A percentile compares a stretch with the other conserved stretches of the same genome.
Evolutionary conservation across 306 rosid genomes (phyloP).

Genomic region (Cucurbita moschata): DNA sequence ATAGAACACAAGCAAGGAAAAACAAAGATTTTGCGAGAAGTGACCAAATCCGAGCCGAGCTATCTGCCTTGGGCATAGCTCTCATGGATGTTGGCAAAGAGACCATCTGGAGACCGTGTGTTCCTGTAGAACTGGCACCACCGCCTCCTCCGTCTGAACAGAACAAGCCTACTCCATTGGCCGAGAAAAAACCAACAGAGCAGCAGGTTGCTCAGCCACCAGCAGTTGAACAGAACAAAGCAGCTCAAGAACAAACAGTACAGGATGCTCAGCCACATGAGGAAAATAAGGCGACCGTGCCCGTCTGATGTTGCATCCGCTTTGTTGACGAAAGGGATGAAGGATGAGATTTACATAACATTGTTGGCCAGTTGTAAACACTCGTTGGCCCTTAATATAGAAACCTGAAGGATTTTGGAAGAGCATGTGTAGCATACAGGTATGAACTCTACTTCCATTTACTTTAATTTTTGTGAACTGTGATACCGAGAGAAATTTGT

Average conservation of each 20-base stretch:
- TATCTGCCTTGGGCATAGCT: constrained; percentile 63
- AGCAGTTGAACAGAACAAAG: background rate
- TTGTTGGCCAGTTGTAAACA: background rate
- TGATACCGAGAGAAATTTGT: background rate
- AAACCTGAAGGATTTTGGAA: background rate
- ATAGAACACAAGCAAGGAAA: constrained; percentile 63
- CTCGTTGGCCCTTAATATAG: background rate
- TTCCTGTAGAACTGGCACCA: constrained; percentile 5
- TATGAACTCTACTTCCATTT: background rate
- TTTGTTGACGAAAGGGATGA: background rate
- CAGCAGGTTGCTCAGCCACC: background rate
- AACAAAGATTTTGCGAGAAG: constrained; percentile 58
- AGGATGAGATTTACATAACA: background rate
- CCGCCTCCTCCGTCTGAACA: background rate
- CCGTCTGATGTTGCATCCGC: background rate
- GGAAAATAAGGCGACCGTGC: background rate
- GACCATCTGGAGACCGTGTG: constrained; percentile 12
- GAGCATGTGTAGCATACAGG: background rate
- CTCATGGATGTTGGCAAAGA: constrained; percentile 82
- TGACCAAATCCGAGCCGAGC: constrained; percentile 57
- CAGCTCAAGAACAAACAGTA: background rate
- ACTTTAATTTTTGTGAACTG: background rate
- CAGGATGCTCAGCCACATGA: background rate
- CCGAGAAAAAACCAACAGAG: background rate
- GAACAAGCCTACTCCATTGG: background rate